Conservation (phyloP, 116 monocot genomes). For the Zostera marina region DNA sequence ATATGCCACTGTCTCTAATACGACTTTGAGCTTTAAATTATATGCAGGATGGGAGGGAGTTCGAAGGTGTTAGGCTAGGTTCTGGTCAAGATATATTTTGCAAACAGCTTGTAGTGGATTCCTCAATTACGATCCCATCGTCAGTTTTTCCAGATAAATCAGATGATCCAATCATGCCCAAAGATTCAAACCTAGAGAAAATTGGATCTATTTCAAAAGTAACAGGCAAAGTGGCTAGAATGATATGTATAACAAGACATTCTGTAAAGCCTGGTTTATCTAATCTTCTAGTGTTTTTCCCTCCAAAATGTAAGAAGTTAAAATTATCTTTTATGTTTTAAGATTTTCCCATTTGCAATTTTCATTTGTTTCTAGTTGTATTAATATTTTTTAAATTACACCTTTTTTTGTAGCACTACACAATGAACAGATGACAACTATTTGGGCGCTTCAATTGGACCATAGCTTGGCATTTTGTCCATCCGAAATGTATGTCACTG, state of each 20-base stretch:
- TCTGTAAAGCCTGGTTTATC: conserved; percentile 46
- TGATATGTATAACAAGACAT: conserved; percentile 51
- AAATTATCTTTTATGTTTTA: neutral
- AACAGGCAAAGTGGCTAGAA: conserved; percentile 43
- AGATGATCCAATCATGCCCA: neutral
- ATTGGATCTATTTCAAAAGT: neutral
- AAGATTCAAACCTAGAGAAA: conserved; percentile 5
- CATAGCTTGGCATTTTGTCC: conserved; percentile 80
- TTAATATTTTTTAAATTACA: conserved; percentile 1
- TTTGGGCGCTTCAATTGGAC: conserved; percentile 74
- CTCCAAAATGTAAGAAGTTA: conserved; percentile 73
- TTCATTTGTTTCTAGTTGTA: conserved; percentile 1
- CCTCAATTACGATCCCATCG: conserved; percentile 35
- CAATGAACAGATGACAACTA: conserved; percentile 38
- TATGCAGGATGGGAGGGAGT: conserved; percentile 46
- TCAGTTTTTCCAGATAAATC: conserved; percentile 9
- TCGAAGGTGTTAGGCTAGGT: conserved; percentile 68
- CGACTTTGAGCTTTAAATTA: neutral
- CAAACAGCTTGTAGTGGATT: conserved; percentile 50
- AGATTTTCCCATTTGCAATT: neutral
- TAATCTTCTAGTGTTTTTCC: conserved; percentile 70
- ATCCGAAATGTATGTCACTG: conserved; percentile 46
- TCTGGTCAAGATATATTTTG: conserved; percentile 86
- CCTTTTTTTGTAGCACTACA: conserved; percentile 40
- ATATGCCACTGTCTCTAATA: no score